Base-by-base conservation (phyloP, 257 asterid species). In the Solanum chmielewskii region DNA sequence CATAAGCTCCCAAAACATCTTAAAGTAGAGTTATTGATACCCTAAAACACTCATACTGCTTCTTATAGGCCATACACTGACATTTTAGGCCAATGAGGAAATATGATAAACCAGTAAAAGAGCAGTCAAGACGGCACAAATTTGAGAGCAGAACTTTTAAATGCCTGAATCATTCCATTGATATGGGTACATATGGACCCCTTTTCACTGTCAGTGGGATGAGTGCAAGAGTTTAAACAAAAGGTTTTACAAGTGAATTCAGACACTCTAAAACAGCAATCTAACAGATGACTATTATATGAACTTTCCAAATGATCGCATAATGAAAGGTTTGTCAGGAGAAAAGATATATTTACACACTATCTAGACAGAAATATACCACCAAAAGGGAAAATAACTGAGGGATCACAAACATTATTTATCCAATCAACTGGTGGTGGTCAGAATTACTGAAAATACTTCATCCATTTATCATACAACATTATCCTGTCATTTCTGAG, bases 1-100 rank as follows among this genome's bases (percentile, higher is more conserved):
- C 23, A 37, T 83, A 37, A 89, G 89, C 70, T 73, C 75, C 56
- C 21, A 62, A 87, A 33, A 81, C 70, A 88, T 62, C 76, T 74
- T 41, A 37, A 73, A 73, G 12, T 13, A 70, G 39, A 10, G 18
- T 35, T 73, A 21, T 31, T 7, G 7, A 31, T 10, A 20, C 81
- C 16, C 18, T 35, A 73, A 73, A 73, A 10, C 49, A 73, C 80
- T 69, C 76, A 3, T 69, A 69, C n/a, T 75, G 83, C 56, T 39
- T 75, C 49, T 73, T 73, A 35, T 18, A 73, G 49, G 18, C 81
- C 31, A 74, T 29, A 37, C 21, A 27, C 49, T 70, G 29, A 37
- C 23, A 37, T 18, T 73, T 73, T 37, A 73, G 81, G 49, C 29
- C 49, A 31, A 37, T 37, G 47, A 73, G 81, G 49, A 73, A 73